Evolutionary conservation across 2,329 filamentous ascomycete species (phyloP).

Genomic region (Celoporthe dispersa): DNA sequence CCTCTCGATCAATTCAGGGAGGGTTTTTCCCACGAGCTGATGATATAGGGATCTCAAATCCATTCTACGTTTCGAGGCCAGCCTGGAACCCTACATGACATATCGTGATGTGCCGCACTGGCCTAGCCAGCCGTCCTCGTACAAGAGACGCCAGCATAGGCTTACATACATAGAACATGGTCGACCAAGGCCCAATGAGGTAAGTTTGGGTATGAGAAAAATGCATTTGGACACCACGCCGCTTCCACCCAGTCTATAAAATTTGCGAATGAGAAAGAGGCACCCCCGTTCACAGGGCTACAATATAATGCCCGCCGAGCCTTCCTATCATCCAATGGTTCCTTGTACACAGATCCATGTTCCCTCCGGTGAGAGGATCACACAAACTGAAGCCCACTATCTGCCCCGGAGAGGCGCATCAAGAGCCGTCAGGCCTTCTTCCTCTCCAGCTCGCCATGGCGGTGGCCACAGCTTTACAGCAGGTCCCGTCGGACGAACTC

Average conservation of each 20-base stretch:
- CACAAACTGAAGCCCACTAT: conserved; percentile 10
- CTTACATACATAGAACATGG: not conserved
- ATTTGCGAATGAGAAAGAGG: conserved; percentile 29
- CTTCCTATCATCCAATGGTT: conserved; percentile 19
- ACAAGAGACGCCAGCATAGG: not conserved
- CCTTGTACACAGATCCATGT: conserved; percentile 18
- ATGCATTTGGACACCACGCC: conserved; percentile 29
- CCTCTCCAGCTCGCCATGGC: not conserved
- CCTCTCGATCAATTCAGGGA: not conserved
- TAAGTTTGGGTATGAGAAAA: conserved; percentile 19
- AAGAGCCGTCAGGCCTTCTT: not conserved
- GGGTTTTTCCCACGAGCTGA: not conserved
- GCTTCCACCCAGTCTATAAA: conserved; percentile 36
- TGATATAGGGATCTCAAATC: not conserved
- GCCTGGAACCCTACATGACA: not conserved
- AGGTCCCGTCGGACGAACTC: conserved; percentile 97
- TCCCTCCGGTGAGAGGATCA: not conserved
- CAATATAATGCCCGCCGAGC: conserved; percentile 18
- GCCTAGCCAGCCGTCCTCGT: not conserved
- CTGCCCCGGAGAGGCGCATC: conserved; percentile 6
- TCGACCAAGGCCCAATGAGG: not conserved
- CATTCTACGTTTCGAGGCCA: not conserved
- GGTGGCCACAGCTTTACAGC: conserved; percentile 69
- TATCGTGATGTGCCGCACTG: not conserved
- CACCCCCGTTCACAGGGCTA: conserved; percentile 18